Evolutionary conservation across 2,329 filamentous ascomycete species (phyloP).

Genomic region (Cryphonectria nitschkei): DNA sequence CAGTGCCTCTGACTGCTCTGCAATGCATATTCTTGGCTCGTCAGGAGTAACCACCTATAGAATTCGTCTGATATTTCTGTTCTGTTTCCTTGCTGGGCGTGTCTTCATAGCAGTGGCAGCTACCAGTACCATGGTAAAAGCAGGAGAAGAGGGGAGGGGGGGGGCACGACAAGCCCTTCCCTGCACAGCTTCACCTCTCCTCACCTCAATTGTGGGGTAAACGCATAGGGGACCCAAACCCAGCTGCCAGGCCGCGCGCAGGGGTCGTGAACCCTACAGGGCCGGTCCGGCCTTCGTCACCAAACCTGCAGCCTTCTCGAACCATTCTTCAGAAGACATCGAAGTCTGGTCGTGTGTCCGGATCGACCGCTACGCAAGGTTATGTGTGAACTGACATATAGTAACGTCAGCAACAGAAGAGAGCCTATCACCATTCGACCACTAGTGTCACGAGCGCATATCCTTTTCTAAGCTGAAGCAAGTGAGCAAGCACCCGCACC

Average conservation of each 20-base stretch:
- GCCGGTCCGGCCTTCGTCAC: neutral
- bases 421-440: neutral
- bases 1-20: neutral
- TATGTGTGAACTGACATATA: neutral
- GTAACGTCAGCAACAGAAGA: neutral
- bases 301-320: slow-evolving; percentile 13
- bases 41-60: neutral
- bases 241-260: neutral
- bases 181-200: neutral
- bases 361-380: neutral
- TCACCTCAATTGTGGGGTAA: slow-evolving; percentile 13
- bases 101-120: neutral
- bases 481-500: neutral
- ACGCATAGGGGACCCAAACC: slow-evolving; percentile 7
- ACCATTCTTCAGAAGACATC: neutral
- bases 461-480: neutral
- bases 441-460: neutral
- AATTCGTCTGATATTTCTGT: neutral
- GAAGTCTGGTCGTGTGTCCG: neutral
- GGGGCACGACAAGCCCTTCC: slow-evolving; percentile 4
- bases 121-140: neutral
- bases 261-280: slow-evolving; percentile 12
- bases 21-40: neutral
- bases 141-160: neutral
- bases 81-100: neutral